These are phyloP conservation scores for Westerdykella aurantiaca DNA, from an alignment of 2,329 filamentous ascomycete species.

Conservation along the genomic window DNA sequence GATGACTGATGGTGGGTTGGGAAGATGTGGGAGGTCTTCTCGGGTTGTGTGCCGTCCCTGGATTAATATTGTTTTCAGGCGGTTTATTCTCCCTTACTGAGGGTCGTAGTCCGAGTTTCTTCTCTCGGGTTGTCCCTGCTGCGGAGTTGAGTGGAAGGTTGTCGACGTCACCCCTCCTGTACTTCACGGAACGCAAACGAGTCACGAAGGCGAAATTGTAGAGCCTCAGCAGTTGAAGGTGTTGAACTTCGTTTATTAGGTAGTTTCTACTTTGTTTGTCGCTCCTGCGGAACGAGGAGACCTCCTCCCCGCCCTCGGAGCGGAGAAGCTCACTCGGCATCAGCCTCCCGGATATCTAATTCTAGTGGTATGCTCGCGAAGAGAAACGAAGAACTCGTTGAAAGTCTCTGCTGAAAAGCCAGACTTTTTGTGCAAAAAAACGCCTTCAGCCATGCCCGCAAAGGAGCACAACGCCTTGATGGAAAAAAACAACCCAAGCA, in stretches of 20 bases:
- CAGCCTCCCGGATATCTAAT: background rate
- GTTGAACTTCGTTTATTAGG: slow-evolving; percentile 8
- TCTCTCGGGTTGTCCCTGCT: too few species aligned
- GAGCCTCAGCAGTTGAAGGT: slow-evolving; percentile 3
- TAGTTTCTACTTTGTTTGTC: background rate
- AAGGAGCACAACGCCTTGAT: background rate
- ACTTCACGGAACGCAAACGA: background rate
- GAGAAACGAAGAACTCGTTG: background rate
- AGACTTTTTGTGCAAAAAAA: background rate
- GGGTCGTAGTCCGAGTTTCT: too few species aligned
- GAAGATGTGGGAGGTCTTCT: too few species aligned
- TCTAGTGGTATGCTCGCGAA: background rate
- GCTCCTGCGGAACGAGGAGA: background rate
- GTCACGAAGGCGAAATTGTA: background rate
- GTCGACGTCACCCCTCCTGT: too few species aligned
- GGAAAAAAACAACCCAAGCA: background rate
- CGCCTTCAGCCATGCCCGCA: background rate
- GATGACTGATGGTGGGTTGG: too few species aligned
- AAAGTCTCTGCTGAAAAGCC: background rate
- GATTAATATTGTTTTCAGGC: too few species aligned
- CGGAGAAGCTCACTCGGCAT: background rate
- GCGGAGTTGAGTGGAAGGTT: too few species aligned
- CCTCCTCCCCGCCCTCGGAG: background rate
- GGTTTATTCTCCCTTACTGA: too few species aligned
- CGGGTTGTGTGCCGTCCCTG: too few species aligned